Evolutionary conservation across 495 filamentous ascomycete genomes (phyloP), one percentile per base, ranked within the genome.

Genomic region (Chaetomium cochliodes): DNA sequence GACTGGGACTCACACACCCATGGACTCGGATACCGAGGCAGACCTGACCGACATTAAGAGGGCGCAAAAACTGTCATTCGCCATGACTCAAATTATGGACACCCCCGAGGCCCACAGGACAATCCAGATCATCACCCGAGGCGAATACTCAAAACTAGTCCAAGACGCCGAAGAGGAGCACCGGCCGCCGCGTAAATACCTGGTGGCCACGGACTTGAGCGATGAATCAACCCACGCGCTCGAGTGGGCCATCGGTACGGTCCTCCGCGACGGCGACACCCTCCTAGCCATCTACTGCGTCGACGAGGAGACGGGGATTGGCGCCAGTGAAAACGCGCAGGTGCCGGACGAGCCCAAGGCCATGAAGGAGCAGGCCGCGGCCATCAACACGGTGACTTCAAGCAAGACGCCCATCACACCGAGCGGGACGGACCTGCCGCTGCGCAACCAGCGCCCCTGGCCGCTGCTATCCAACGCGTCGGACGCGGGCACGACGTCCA

Each of bases 201-300:
- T 98, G 7, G 91, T 97, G 11, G 92, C 94, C 11, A 96, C 92
- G 0, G 94, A 98, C 75, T 77, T 97, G 39, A 96, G 91, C 68
- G 90, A 92, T 49, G 94, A 98, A 78, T 93, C 93, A 5, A 89
- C 91, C 12, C 92, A 97, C 74, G 94, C 94, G 12, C 78, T 98
- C 30, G 94, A 98, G 73, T 98, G 93, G 93, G 96, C 92, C 0
- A 93, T 98, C 58, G 94, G 94, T 47, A 96, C 92, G 4, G 89
- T 98, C n/a, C 83, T 98, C 9, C 85, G 94, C 51, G 92, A 97
- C 72, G 94, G 94, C 18, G 94, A 98, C 74, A 98, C 93, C 1
- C 82, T 98, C 44, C 84, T 96, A 60, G 91, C 92, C 23, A 90
- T 98, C 58, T 96, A 92, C 77, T 93, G 91, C 63, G 85, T 93